Base-by-base conservation (phyloP, 1,284 basidiomycete species). In the Trametes versicolor region DNA sequence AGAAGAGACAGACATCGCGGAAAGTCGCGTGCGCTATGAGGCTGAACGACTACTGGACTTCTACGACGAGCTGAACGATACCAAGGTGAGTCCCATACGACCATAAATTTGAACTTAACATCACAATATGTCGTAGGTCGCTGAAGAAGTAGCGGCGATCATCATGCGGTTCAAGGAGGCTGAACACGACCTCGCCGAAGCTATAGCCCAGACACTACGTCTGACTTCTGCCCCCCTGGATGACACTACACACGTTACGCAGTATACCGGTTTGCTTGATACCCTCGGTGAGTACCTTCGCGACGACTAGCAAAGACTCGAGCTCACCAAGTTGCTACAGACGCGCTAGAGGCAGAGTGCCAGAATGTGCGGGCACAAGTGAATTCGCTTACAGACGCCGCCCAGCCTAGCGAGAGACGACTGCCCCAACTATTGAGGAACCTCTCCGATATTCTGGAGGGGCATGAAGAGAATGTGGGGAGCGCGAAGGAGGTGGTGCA, bases 1-100 rank as follows among this genome's bases (percentile, higher is more conserved):
- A 4, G 73, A 75, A 43, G 74, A 76, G 55, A 62, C 65, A 13
- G 65, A 72, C 34, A 70, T 76, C 36, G 68, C 70, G 12, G 73
- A 76, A 13, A 65, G 63, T 39, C 69, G 71, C 8, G 61, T 71
- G 9, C 73, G 74, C 2, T 74, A 67, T 52, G 73, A 74, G 39
- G 67, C 71, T 2, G 73, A 75, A 51, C 67, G 64, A 8, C 41
- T 73, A 15, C 29, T 75, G 15, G 62, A 69, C 3, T 73, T 75
- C 60, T 73, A 72, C 37, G 73, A 75, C 17, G 72, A 75, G 45
- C 60, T 76, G 2, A 43, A 58, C 8, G 64, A 70, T 55, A 51
- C 13, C 19, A 45, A 70, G 61, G 66, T 68, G 36, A 17, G 62
- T 50, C n/a, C 7, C 34, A 25, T 36, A 32, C 21, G 21, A 21